Base-by-base conservation (phyloP, 2,329 filamentous ascomycete genomes). In the Fusarium graminum region DNA sequence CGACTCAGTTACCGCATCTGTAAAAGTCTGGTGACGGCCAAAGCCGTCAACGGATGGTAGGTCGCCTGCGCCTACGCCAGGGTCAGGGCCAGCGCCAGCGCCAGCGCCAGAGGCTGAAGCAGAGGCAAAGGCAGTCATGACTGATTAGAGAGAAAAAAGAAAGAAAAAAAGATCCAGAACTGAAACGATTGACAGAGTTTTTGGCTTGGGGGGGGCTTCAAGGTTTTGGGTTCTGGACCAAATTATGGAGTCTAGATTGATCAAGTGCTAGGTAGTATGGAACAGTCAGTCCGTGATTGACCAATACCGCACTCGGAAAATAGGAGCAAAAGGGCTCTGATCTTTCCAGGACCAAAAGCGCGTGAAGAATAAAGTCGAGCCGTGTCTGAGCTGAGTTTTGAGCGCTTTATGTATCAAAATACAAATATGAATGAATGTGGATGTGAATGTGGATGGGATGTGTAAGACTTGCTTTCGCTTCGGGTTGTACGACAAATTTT, bases 11-110 rank as follows among this genome's bases (percentile, higher is more conserved):
- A 36, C 34, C 16, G 40, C 19, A 38, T 49, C 30, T 53, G 51
- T 44, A 42, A 44, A 53, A 46, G 40, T 47, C 58, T 59, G 58
- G 42, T 52, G 38, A 41, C 64, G 64, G 64, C 61, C 64, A 54
- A 54, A 67, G 64, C 64, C 64, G 64, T 61, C 64, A 59, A 59
- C 60, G 40, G 50, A 57, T 60, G 51, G 40, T 17, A 30, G 56
- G 26, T 56, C 46, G 28, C 17, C 50, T 36, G n/a, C 40, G 17
- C 54, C 57, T 52, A 46, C 52, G 28, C 43, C 57, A 22, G 22
- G 22, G 22, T 22, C 22, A 22, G 22, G 22, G 22, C 22, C 34
- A 43, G 29, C 26, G 34, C 54, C 52, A 39, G 34, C 12, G 14
- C 9, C 32, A 50, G n/a, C 17, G 36, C 22, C 38, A 45, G 44